phyloP scores from a whole-genome alignment of 371 early-diverging fungal species.

The Mucor velutinosus region DNA sequence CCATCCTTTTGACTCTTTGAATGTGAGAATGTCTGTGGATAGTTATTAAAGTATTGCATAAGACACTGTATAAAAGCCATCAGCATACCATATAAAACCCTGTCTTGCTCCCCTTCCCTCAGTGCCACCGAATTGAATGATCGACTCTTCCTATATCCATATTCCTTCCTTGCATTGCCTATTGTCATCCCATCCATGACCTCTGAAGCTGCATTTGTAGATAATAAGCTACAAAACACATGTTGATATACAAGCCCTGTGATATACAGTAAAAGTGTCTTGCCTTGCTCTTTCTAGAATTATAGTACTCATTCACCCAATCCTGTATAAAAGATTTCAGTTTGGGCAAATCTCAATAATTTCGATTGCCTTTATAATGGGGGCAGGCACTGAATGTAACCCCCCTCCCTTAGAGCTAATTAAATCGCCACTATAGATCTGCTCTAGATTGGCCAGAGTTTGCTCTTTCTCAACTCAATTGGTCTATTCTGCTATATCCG shows the following conservation, averaged over 20 bases:
- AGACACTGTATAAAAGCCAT: not conserved
- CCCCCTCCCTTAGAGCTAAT: too few relatives aligned
- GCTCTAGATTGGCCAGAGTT: too few relatives aligned
- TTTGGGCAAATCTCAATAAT: constrained; percentile 16
- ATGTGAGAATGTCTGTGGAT: constrained; percentile 26
- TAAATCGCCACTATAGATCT: too few relatives aligned
- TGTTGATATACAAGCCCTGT: not conserved
- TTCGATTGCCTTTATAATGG: too few relatives aligned
- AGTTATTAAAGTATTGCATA: not conserved
- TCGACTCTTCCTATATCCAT: constrained; percentile 31
- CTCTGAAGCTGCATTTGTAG: constrained; percentile 22
- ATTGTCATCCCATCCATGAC: constrained; percentile 21
- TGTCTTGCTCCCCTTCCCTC: constrained; percentile 35
- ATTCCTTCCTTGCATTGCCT: constrained; percentile 23
- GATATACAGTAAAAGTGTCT: not conserved
- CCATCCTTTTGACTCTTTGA: constrained; percentile 56
- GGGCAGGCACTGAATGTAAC: too few relatives aligned
- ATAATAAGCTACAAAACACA: constrained; percentile 15
- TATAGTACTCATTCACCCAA: constrained; percentile 36
- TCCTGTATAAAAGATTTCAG: constrained; percentile 36
- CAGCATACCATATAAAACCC: constrained; percentile 24
- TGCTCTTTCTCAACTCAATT: too few relatives aligned
- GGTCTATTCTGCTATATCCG: too few relatives aligned
- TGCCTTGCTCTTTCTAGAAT: constrained; percentile 25
- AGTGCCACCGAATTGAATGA: constrained; percentile 31